Evolutionary conservation across 73 alveolate species (phyloP), one percentile per base, ranked within the genome.

Genomic region (Breviolum minutum): DNA sequence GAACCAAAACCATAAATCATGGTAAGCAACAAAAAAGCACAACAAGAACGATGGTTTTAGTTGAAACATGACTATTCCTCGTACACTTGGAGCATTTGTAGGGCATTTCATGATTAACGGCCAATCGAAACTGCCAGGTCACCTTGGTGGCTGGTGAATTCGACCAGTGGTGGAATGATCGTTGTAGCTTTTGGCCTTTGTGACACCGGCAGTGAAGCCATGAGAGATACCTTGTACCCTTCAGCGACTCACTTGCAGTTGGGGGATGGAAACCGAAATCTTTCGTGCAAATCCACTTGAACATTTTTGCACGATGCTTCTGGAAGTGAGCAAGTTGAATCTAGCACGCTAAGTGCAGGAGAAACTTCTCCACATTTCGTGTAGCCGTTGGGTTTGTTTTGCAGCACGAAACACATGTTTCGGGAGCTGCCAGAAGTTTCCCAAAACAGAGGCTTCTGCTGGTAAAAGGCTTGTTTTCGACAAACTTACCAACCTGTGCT

Each of bases 181-280:
- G 98, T 90, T 0, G 98, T 61, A 16, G 98, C 91, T 69, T 92
- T 92, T n/a, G 98, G 98, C 60, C 98, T 92, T 12, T 74, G 90
- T 80, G 91, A 92, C 77, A 60, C 80, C 24, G 92, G 92, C 17
- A 10, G 61, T n/a, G 92, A 83, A 6, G 62, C 19, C 3, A 80
- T 80, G 88, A 32, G 22, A 66, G 88, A 80, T 40, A 80, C 88
- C 32, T 16, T 80, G 69, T 22, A 40, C 24, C 88, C 88, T 13
- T 40, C 88, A 30, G 88, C 27, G 29, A 0, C 88, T 80, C 54
- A 40, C 54, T 40, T 40, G 54, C 54, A 40, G 54, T 40, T 40
- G 54, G 54, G 54, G 54, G n/a, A n/a, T n/a, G n/a, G 54, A 40
- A 40, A 0, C 54, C 54, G 54, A 40, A 40, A 40, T 40, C 54